Evolutionary conservation across 1,139 yeast species (phyloP), one percentile per base, ranked within the genome.

Genomic region (Blastobotrys petasosporus): DNA sequence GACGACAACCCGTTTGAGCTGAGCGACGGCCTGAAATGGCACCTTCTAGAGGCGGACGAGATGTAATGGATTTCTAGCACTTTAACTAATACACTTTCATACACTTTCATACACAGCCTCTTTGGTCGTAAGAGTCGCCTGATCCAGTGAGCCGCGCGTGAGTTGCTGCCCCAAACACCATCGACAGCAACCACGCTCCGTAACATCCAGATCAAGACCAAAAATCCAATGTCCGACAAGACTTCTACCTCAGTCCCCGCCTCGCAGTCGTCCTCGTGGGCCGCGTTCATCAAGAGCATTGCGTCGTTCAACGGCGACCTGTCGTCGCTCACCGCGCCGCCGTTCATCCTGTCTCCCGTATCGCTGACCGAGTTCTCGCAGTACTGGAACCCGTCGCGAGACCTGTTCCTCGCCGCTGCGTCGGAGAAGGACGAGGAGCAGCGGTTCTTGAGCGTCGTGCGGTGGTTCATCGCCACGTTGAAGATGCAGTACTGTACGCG

Each of bases 231-330:
- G 47, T 36, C 48, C 23, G 56, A 54, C 41, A 52, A 39, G 35
- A 51, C 20, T n/a, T n/a, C n/a, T n/a, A n/a, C n/a, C n/a, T n/a
- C n/a, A 31, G 46, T 44, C 7, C 48, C 46, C 5, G 40, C 46
- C 43, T 41, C 46, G 11, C 57, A 54, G 38, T 54, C 59, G 17
- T 51, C 56, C 12, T 54, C 61, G 8, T 53, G 59, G 59, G 45
- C 58, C 11, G 48, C 57, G 47, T 90, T 92, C 65, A 74, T 92
- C 57, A 86, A 87, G 68, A 86, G 96, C 46, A 80, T 92, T 59
- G 94, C 97, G 35, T 80, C 94, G 11, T 92, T 86, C 68, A 88
- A 90, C 57, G 98, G 98, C 36, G 98, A 92, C 64, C 71, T 92
- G 55, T 85, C 96, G 13, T 82, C 95, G 1, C 71, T 92, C 61